These are phyloP conservation scores for Talaromyces albobiverticillius DNA, from an alignment of 2,329 filamentous ascomycete species.

Conservation along the genomic window DNA sequence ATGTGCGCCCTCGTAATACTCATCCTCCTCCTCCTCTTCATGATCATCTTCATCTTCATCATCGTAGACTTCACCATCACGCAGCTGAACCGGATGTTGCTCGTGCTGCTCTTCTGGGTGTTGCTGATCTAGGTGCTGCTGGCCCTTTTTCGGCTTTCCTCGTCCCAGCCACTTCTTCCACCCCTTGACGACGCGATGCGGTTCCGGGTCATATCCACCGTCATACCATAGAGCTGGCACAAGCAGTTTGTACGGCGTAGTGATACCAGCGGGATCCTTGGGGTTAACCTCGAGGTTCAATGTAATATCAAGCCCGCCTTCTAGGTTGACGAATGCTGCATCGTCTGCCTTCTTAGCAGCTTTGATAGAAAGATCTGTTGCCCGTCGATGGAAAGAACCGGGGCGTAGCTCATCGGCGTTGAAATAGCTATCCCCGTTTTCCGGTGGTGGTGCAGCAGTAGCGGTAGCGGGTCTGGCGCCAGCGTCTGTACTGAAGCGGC, in stretches of 20 bases:
- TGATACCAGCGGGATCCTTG: constrained; percentile 82
- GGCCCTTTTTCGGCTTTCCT: constrained; percentile 23
- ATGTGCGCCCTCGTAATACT: constrained; percentile 15
- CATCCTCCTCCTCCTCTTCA: constrained; percentile 16
- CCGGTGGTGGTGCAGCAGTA: constrained; percentile 13
- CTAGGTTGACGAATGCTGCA: constrained; percentile 65
- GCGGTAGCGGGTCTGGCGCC: constrained; percentile 24
- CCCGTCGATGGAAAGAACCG: constrained; percentile 62
- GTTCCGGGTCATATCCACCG: constrained; percentile 36
- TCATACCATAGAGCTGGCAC: constrained; percentile 69
- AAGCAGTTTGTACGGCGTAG: constrained; percentile 79
- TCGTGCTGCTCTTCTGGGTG: background rate
- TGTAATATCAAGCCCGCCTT: constrained; percentile 80
- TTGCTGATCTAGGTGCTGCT: background rate
- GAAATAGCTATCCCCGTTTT: constrained; percentile 34
- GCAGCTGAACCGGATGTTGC: background rate
- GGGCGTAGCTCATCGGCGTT: constrained; percentile 31
- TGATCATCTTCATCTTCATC: constrained; percentile 17
- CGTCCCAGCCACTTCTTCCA: constrained; percentile 39
- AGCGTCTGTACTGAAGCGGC: constrained; percentile 36
- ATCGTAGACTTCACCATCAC: constrained; percentile 9
- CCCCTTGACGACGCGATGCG: constrained; percentile 33
- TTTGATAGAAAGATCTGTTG: constrained; percentile 65
- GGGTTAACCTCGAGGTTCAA: constrained; percentile 87
- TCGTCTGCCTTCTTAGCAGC: constrained; percentile 57